Evolutionary conservation across 2,329 filamentous ascomycete species (phyloP).

Genomic region (Colletotrichum noveboracense): DNA sequence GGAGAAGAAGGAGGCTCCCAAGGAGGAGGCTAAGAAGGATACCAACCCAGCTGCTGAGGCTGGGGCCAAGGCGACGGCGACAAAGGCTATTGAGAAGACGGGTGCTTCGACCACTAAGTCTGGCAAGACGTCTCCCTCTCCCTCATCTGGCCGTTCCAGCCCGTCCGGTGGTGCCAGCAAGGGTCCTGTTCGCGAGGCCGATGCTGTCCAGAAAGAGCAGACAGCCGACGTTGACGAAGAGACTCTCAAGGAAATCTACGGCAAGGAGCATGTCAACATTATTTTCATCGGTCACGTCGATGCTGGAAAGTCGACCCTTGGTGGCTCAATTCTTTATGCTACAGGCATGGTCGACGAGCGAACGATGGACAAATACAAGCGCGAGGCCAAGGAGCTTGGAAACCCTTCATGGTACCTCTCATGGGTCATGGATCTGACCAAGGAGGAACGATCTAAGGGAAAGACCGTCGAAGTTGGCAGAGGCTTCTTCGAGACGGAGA

Average conservation of each 20-base stretch:
- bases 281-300: constrained; percentile 99
- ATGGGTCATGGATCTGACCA: constrained; percentile 96
- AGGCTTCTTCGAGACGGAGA: constrained; percentile 96
- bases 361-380: constrained; percentile 98
- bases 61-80: constrained; percentile 82
- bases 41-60: constrained; percentile 56
- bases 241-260: constrained; percentile 92
- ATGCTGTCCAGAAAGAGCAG: constrained; percentile 85
- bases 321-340: constrained; percentile 88
- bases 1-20: constrained; percentile 47
- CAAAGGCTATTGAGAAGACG: constrained; percentile 91
- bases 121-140: constrained; percentile 80
- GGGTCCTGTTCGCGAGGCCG: constrained; percentile 66
- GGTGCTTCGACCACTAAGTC: constrained; percentile 63
- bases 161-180: constrained; percentile 68
- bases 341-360: constrained; percentile 99
- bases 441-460: constrained; percentile 93
- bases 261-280: constrained; percentile 91
- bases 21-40: constrained; percentile 56
- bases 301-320: constrained; percentile 95
- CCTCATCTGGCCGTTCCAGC: constrained; percentile 84
- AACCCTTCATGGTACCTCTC: constrained; percentile 99
- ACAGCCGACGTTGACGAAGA: constrained; percentile 72
- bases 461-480: constrained; percentile 98
- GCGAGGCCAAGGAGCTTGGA: constrained; percentile 93